Conservation (phyloP, 495 filamentous ascomycete species). For the Tetracladium setigerum region DNA sequence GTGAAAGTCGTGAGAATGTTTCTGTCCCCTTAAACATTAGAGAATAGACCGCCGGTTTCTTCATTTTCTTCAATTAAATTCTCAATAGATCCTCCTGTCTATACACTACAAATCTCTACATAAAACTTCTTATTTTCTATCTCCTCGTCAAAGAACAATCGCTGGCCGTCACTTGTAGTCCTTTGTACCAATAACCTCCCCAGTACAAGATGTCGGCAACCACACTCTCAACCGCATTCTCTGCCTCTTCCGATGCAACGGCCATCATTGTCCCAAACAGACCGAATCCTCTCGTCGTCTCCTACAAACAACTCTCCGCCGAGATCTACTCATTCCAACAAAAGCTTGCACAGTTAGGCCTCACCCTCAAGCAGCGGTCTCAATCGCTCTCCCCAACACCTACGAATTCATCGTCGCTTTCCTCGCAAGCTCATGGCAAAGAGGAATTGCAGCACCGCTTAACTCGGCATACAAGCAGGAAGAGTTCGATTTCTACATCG, state of each 20-base stretch:
- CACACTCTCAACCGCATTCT: constrained; percentile 23
- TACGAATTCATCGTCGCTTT: constrained; percentile 80
- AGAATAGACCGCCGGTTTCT: no score
- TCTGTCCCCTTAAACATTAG: no score
- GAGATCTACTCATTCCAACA: constrained; percentile 60
- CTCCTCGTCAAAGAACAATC: no score
- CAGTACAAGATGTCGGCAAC: constrained; percentile 14
- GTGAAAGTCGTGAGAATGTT: no score
- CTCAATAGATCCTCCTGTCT: no score
- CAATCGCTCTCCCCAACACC: constrained; percentile 69
- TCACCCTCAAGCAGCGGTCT: constrained; percentile 59
- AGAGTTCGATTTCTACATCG: constrained; percentile 86
- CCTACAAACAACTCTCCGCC: constrained; percentile 52
- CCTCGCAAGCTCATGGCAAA: constrained; percentile 68
- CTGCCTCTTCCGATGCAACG: constrained; percentile 9
- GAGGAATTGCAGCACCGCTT: constrained; percentile 70
- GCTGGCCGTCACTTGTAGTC: no score
- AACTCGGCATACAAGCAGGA: constrained; percentile 80
- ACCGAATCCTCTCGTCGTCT: constrained; percentile 48
- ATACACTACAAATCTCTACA: no score
- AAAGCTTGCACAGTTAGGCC: constrained; percentile 63
- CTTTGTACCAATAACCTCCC: no score
- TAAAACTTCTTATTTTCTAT: no score
- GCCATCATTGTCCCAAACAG: constrained; percentile 64
- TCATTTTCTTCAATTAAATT: no score